These are phyloP conservation scores for Ceratobasidium papillatum DNA, from an alignment of 1,284 basidiomycete species.

Conservation along the genomic window DNA sequence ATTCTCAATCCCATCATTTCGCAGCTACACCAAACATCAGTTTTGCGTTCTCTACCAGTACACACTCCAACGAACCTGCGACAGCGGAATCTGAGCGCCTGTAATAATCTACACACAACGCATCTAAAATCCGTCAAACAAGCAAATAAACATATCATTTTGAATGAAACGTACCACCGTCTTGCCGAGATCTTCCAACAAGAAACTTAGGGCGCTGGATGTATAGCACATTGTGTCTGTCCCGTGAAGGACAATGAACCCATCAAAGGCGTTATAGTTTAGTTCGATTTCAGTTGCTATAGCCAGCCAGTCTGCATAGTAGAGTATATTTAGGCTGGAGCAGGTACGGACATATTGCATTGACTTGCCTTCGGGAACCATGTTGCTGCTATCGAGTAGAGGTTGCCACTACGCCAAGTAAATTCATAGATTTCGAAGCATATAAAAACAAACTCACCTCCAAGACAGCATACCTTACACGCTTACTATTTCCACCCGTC, in stretches of 20 bases:
- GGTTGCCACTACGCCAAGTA: constrained; percentile 72
- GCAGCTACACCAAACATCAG: constrained; percentile 53
- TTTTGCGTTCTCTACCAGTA: background rate
- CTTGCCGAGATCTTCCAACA: constrained; percentile 91
- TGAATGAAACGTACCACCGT: constrained; percentile 66
- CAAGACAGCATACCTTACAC: constrained; percentile 80
- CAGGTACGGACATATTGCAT: background rate
- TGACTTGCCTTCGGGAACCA: constrained; percentile 72
- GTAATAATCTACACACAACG: constrained; percentile 73
- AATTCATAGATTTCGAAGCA: background rate
- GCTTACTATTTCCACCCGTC: constrained; percentile 69
- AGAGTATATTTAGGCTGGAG: constrained; percentile 44
- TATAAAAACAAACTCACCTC: constrained; percentile 62
- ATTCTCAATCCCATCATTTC: constrained; percentile 92
- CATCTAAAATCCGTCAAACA: constrained; percentile 35
- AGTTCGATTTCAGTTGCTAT: constrained; percentile 91
- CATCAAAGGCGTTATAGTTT: constrained; percentile 85
- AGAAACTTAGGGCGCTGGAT: constrained; percentile 85
- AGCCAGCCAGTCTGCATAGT: constrained; percentile 79
- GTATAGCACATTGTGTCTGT: constrained; percentile 95
- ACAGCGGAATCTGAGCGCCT: constrained; percentile 91
- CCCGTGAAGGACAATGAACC: constrained; percentile 90
- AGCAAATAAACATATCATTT: background rate
- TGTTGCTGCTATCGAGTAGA: constrained; percentile 87
- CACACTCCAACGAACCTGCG: constrained; percentile 56